A percentile compares a stretch with the other conserved stretches of the same genome.
Conservation (phyloP, 2,329 filamentous ascomycete genomes). For the Metarhizium humberi region DNA sequence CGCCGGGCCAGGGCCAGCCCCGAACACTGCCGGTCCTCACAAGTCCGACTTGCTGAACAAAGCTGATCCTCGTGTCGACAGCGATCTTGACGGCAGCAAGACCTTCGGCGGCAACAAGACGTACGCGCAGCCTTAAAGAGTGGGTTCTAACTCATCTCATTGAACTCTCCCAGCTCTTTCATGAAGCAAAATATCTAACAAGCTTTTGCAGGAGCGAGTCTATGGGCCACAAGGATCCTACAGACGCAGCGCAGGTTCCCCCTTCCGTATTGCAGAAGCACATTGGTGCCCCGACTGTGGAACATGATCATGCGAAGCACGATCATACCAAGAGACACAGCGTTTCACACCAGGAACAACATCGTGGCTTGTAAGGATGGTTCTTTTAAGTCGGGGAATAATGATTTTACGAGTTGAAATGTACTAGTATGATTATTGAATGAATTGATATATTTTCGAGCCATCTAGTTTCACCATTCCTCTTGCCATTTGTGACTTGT, state of each 20-base stretch:
- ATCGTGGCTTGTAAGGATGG: conserved; percentile 32
- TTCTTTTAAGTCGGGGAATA: not conserved
- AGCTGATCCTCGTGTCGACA: conserved; percentile 45
- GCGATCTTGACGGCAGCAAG: conserved; percentile 43
- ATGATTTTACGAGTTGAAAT: not conserved
- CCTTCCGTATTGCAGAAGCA: conserved; percentile 42
- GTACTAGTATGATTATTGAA: not conserved
- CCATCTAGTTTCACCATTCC: not conserved
- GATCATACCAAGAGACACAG: conserved; percentile 37
- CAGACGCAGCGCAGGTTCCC: conserved; percentile 47
- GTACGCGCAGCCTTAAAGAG: conserved; percentile 27
- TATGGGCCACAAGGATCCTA: conserved; percentile 32
- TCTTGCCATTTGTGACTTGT: not conserved
- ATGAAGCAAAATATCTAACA: not conserved
- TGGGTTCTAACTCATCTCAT: conserved; percentile 4
- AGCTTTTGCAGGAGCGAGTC: not conserved
- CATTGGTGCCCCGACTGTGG: conserved; percentile 34
- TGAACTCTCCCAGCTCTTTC: not conserved
- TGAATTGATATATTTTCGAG: not conserved
- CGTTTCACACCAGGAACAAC: conserved; percentile 37
- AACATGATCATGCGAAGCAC: conserved; percentile 33
- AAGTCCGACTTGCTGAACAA: conserved; percentile 45
- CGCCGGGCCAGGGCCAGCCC: conserved; percentile 20
- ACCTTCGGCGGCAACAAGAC: conserved; percentile 45
- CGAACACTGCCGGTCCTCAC: conserved; percentile 32